Percentiles rank a stretch among this genome's conserved stretches.
Evolutionary conservation across 2,329 filamentous ascomycete genomes (phyloP).

Genomic region (Nothophaeocryptopus gaeumannii): DNA sequence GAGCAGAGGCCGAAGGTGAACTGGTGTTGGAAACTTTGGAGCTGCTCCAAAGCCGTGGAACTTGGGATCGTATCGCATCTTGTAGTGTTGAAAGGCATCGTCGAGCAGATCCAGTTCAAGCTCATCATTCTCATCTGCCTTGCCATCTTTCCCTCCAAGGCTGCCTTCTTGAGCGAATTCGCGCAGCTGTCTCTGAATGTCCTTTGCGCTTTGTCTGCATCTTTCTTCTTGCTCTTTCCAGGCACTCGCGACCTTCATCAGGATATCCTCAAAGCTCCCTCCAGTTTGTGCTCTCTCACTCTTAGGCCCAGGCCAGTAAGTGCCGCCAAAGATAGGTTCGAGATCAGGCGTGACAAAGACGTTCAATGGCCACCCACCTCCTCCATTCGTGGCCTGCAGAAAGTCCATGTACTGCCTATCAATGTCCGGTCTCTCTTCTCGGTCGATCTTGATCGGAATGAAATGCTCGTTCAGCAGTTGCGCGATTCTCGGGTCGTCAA

Average conservation of each 20-base stretch:
- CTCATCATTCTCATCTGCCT: slow-evolving; percentile 55
- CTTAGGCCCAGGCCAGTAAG: slow-evolving; percentile 86
- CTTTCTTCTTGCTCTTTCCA: slow-evolving; percentile 84
- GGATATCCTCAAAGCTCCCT: slow-evolving; percentile 77
- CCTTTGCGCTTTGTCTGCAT: slow-evolving; percentile 77
- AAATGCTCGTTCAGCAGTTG: slow-evolving; percentile 80
- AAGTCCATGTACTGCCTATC: slow-evolving; percentile 99
- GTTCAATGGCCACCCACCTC: slow-evolving; percentile 91
- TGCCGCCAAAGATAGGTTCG: slow-evolving; percentile 91
- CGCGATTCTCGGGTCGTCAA: slow-evolving; percentile 78
- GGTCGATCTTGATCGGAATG: slow-evolving; percentile 87
- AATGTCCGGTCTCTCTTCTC: slow-evolving; percentile 89
- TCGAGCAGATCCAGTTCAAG: slow-evolving; percentile 88
- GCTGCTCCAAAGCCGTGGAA: slow-evolving; percentile 73
- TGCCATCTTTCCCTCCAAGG: slow-evolving; percentile 42
- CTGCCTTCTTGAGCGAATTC: slow-evolving; percentile 89
- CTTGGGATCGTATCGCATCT: slow-evolving; percentile 71
- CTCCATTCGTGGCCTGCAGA: slow-evolving; percentile 85
- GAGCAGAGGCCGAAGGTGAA: slow-evolving; percentile 79
- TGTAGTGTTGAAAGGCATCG: slow-evolving; percentile 80
- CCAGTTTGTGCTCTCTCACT: slow-evolving; percentile 53
- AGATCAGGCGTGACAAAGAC: slow-evolving; percentile 94
- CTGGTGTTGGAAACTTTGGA: slow-evolving; percentile 87
- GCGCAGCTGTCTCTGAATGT: slow-evolving; percentile 75
- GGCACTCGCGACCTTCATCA: slow-evolving; percentile 69